A percentile compares a stretch with the other conserved stretches of the same genome.
Evolutionary conservation across 345 rosid species (phyloP).

Genomic region (Psidium guajava): DNA sequence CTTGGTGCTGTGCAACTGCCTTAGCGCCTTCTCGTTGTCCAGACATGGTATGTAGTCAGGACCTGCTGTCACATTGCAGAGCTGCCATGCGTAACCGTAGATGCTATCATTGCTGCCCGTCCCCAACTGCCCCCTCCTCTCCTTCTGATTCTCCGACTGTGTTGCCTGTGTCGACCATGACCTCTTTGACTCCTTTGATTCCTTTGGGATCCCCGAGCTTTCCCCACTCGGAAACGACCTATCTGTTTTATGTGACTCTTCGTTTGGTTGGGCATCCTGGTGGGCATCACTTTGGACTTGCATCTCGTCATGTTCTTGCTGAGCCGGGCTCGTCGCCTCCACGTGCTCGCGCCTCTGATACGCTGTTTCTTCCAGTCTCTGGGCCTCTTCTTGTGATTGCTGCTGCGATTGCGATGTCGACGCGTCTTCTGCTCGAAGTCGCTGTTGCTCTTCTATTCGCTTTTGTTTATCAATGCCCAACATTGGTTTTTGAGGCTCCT

Average conservation of each 20-base stretch:
- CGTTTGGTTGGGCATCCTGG: background rate
- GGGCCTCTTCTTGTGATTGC: background rate
- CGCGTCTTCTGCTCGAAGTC: conserved; percentile 12
- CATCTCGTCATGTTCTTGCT: background rate
- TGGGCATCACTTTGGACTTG: background rate
- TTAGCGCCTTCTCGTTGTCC: conserved; percentile 74
- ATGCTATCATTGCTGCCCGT: conserved; percentile 11
- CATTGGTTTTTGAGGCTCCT: conserved; percentile 13
- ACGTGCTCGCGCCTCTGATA: background rate
- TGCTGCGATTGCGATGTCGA: background rate
- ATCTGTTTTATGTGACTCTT: background rate
- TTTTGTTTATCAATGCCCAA: conserved; percentile 13
- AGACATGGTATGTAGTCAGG: conserved; percentile 89
- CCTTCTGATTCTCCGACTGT: conserved; percentile 67
- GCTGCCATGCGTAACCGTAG: conserved; percentile 44
- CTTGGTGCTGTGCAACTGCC: conserved; percentile 28
- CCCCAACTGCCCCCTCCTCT: conserved; percentile 36
- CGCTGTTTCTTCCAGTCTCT: background rate
- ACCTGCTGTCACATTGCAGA: conserved; percentile 76
- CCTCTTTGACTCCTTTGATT: conserved; percentile 63
- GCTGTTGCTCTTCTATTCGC: conserved; percentile 22
- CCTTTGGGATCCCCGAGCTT: conserved; percentile 61
- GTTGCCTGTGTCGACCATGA: conserved; percentile 64
- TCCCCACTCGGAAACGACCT: conserved; percentile 9
- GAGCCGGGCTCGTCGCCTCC: conserved; percentile 3